Evolutionary conservation across 768 basidiomycete genomes (phyloP), one percentile per base, ranked within the genome.

Genomic region (Sarcodon sp.): DNA sequence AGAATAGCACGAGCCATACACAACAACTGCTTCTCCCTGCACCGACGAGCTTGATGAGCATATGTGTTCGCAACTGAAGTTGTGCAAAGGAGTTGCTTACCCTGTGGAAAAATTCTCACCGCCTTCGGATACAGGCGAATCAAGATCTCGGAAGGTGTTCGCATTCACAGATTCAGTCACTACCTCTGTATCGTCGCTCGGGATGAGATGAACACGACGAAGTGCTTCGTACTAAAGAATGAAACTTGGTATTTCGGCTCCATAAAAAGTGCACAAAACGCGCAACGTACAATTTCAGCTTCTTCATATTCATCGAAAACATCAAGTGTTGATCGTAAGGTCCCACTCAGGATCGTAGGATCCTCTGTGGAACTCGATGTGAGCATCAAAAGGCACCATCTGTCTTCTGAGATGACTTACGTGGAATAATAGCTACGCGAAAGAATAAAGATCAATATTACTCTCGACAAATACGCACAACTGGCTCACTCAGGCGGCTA

Each of bases 71-170:
- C 37, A 39, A 34, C 12, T 27, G 21, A 27, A 27, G 21, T 2
- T 27, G 21, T 27, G 38, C 21, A 38, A 36, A 51, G 33, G 45
- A 33, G 32, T 35, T 27, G 59, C 71, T 43, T 49, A 84, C 83
- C 85, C 86, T 6, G 85, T 83, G 0, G 85, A 88, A 60, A 92
- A 91, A 66, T 91, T 93, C 15, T 93, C 90, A 13, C 87, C 87
- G 1, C 84, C 86, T 65, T 92, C 88, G 1, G 82, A 81, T 3
- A 88, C 83, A 7, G 71, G 54, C 0, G 79, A 83, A 51, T 89
- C 84, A 6, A 88, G 66, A 55, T 81, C 76, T 15, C 80, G 75
- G 74, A 87, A 87, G 3, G 86, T 75, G 50, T 90, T 90, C 32
- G 59, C 69, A 51, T 90, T 90, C 48, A 86, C 64, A 12, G 62